A percentile compares a stretch with the other conserved stretches of the same genome.
Evolutionary conservation across 2,329 filamentous ascomycete genomes (phyloP).

Genomic region (Stachybotrys elegans): DNA sequence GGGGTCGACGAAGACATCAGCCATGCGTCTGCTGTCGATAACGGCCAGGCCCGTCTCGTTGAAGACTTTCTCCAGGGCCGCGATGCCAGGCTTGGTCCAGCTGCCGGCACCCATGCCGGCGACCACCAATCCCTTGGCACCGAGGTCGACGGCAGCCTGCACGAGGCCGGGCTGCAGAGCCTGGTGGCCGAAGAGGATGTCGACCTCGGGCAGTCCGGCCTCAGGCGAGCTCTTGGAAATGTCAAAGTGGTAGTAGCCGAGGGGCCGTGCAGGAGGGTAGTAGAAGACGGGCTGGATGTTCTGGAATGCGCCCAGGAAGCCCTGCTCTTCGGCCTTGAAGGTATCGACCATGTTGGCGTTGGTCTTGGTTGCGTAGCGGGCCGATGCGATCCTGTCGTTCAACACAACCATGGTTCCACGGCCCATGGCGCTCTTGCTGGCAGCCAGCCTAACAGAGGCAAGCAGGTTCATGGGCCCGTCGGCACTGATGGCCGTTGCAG

Average conservation of each 20-base stretch:
- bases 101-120: constrained; percentile 52
- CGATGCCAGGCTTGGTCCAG: constrained; percentile 32
- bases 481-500: constrained; percentile 56
- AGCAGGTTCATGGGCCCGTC: constrained; percentile 60
- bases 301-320: constrained; percentile 53
- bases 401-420: constrained; percentile 56
- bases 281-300: constrained; percentile 56
- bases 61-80: constrained; percentile 37
- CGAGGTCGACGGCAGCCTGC: constrained; percentile 39
- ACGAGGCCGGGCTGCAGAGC: constrained; percentile 44
- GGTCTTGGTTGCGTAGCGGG: constrained; percentile 56
- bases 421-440: constrained; percentile 34
- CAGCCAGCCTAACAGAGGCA: constrained; percentile 53
- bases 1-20: constrained; percentile 49
- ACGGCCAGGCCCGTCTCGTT: constrained; percentile 41
- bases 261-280: constrained; percentile 45
- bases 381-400: constrained; percentile 54
- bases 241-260: constrained; percentile 39
- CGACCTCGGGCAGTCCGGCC: constrained; percentile 45
- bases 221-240: constrained; percentile 21
- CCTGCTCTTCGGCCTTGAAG: constrained; percentile 53
- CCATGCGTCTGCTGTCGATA: constrained; percentile 45
- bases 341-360: constrained; percentile 60
- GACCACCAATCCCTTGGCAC: constrained; percentile 49
- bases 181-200: constrained; percentile 52